These are phyloP conservation scores for Xylariomycetidae sp. DNA, from an alignment of 2,329 filamentous ascomycete species.

Conservation along the genomic window DNA sequence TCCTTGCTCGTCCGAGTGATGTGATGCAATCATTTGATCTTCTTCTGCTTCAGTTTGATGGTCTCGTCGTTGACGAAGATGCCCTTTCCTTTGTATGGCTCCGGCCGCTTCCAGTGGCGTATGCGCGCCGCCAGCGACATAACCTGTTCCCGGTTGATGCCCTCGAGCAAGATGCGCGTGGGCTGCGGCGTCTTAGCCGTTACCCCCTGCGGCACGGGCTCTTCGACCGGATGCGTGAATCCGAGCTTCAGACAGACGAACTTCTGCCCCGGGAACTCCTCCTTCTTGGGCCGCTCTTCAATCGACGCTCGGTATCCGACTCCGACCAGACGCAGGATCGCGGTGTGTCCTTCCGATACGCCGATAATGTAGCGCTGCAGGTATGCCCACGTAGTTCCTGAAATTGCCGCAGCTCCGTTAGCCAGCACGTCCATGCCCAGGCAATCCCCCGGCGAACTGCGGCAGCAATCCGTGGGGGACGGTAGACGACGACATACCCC, in stretches of 20 bases:
- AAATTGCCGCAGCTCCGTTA: slow-evolving; percentile 2
- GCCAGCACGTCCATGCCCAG: too few relatives aligned
- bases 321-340: slow-evolving; percentile 85
- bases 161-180: slow-evolving; percentile 85
- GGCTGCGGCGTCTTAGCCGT: slow-evolving; percentile 84
- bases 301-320: slow-evolving; percentile 91
- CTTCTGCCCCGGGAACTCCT: slow-evolving; percentile 73
- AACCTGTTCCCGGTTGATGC: slow-evolving; percentile 76
- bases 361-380: slow-evolving; percentile 87
- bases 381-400: slow-evolving; percentile 85
- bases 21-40: slow-evolving; percentile 66
- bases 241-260: slow-evolving; percentile 93
- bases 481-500: slow-evolving; percentile 57
- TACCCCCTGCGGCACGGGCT: slow-evolving; percentile 75
- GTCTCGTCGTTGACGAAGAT: slow-evolving; percentile 98
- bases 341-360: slow-evolving; percentile 93
- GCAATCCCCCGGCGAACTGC: too few relatives aligned
- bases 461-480: slow-evolving; percentile 2
- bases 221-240: slow-evolving; percentile 91
- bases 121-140: slow-evolving; percentile 90
- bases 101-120: slow-evolving; percentile 79
- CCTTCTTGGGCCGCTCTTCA: slow-evolving; percentile 67
- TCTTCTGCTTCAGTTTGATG: slow-evolving; percentile 97
- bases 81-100: slow-evolving; percentile 99
- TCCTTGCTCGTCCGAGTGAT: too few relatives aligned